phyloP scores from a whole-genome alignment of 2,329 filamentous ascomycete species.

The Fusarium buxicola region DNA sequence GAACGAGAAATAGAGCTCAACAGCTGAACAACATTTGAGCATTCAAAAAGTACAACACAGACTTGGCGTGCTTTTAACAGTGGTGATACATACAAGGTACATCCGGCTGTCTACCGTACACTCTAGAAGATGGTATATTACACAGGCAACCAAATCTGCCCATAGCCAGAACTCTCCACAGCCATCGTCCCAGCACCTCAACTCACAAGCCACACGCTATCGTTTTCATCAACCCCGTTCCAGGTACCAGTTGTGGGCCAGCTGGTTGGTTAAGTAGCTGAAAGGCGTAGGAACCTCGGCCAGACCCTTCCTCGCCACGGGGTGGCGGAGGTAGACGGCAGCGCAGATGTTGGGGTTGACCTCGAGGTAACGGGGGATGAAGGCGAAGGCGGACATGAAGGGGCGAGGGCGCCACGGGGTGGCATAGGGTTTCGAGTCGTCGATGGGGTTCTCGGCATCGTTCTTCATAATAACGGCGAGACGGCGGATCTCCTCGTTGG shows the following conservation, averaged over 20 bases:
- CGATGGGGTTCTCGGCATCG: conserved; percentile 80
- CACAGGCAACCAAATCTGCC: conserved; percentile 42
- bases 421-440: conserved; percentile 82
- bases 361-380: conserved; percentile 94
- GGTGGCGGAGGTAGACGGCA: conserved; percentile 94
- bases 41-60: conserved; percentile 11
- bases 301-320: conserved; percentile 83
- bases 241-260: conserved; percentile 96
- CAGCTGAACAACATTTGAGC: neutral
- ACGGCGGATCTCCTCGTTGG: conserved; percentile 63
- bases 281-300: conserved; percentile 91
- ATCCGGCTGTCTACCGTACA: conserved; percentile 48
- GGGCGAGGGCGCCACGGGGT: conserved; percentile 91
- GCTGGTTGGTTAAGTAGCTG: conserved; percentile 73
- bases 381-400: conserved; percentile 92
- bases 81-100: conserved; percentile 47
- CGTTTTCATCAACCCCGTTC: conserved; percentile 71
- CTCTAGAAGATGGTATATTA: conserved; percentile 50
- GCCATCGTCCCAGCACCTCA: conserved; percentile 22
- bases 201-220: conserved; percentile 8
- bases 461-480: conserved; percentile 69
- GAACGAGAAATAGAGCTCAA: neutral
- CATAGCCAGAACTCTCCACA: conserved; percentile 34
- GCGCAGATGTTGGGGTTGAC: conserved; percentile 98
- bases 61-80: conserved; percentile 40